Percentiles rank a stretch among this genome's conserved stretches.
These are phyloP conservation scores for Schizochytrium sp. DNA, from an alignment of 108 stramenopile genomes.

Conservation along the genomic window DNA sequence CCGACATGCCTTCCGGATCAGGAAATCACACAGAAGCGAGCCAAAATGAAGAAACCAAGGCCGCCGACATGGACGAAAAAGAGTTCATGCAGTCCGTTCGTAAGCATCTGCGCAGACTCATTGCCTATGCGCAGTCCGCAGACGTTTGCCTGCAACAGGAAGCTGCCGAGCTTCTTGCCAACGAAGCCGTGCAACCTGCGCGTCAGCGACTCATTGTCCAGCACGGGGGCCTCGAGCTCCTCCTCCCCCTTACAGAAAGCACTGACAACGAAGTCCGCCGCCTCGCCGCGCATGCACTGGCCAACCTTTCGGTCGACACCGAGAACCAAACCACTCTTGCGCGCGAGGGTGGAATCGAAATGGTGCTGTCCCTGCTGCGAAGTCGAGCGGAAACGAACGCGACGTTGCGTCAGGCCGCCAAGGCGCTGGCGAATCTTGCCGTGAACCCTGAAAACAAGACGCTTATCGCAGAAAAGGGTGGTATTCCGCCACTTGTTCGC, in stretches of 20 bases:
- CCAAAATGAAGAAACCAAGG: neutral
- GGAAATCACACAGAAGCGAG: too few relatives aligned
- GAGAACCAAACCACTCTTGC: constrained; percentile 51
- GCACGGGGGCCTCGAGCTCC: constrained; percentile 46
- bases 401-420: constrained; percentile 48
- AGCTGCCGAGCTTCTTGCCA: constrained; percentile 55
- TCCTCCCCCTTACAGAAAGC: constrained; percentile 49
- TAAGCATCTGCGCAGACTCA: constrained; percentile 41
- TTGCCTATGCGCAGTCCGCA: constrained; percentile 50
- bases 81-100: constrained; percentile 28
- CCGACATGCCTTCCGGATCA: too few relatives aligned
- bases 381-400: neutral
- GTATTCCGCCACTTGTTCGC: constrained; percentile 35
- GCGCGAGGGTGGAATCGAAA: constrained; percentile 48
- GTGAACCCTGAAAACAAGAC: constrained; percentile 48
- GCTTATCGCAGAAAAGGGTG: constrained; percentile 35
- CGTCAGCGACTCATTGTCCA: constrained; percentile 44
- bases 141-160: constrained; percentile 43
- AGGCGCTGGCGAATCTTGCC: constrained; percentile 54
- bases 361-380: constrained; percentile 35
- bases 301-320: constrained; percentile 49
- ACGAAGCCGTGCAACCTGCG: constrained; percentile 49
- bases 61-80: neutral
- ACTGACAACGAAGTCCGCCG: constrained; percentile 48
- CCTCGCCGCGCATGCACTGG: constrained; percentile 56